Base-by-base conservation (phyloP, 1,139 yeast genomes). In the Lodderomyces elongisporus region DNA sequence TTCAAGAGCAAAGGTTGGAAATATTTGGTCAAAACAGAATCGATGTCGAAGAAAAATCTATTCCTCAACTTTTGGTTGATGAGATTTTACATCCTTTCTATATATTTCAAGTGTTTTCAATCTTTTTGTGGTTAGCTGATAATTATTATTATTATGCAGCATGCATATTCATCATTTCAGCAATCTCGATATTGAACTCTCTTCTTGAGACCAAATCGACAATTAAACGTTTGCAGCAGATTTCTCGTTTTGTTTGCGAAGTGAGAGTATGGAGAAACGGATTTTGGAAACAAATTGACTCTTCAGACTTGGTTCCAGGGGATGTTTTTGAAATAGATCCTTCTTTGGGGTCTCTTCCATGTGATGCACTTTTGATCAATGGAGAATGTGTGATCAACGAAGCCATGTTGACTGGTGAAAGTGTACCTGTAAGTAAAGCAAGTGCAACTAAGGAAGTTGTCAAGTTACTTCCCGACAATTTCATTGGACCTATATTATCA, bases 341-440 rank as follows among this genome's bases (percentile, higher is more conserved):
- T 0, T 74, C 84, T 0, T 63, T 91, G 39, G 48, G 64, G 3
- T 50, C 73, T 0, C 68, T 89, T 34, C 98, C 99, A 0, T 88
- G 96, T 54, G 98, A 93, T 58, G 84, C 95, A 1, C 59, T 93
- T 13, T 64, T 91, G 32, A 60, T 89, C 17, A 78, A 89, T 30
- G 98, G 98, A 34, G 97, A 88, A 52, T 85, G 95, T 56, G 87
- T 91, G 37, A 83, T 89, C 13, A 91, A 91, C 56, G 97, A 89
- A 54, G 84, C 95, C 8, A 89, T 89, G 95, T 70, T 89, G 21
- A 91, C 97, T 0, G 99, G 99, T 26, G 99, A 91, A 55, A 87
- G 96, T 38, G 97, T 91, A 1, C 98, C 99, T 0, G 95, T 91
- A 2, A 76, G 96, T 0, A 91, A 91, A 54, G 44, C 67, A 4